Evolutionary conservation across 2,329 filamentous ascomycete genomes (phyloP).

Genomic region (Ophiosphaerella korrae): DNA sequence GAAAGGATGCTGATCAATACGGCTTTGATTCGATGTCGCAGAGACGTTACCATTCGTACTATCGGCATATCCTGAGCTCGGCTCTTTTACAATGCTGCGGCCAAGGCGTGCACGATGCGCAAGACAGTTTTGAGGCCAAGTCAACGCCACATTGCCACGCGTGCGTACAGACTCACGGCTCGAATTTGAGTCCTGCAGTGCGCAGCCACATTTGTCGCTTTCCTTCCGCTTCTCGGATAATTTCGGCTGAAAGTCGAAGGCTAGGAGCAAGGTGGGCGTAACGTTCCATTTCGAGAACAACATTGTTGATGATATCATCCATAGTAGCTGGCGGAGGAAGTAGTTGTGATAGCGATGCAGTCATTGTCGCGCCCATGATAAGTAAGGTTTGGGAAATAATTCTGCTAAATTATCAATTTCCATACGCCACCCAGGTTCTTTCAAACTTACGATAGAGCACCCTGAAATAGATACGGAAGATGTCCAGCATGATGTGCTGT

Average conservation of each 20-base stretch:
- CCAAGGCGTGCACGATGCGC: too few species aligned
- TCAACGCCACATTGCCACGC: not conserved
- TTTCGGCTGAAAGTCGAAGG: conserved; percentile 75
- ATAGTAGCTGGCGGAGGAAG: conserved; percentile 63
- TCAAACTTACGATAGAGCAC: conserved; percentile 62
- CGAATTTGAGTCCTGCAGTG: conserved; percentile 47
- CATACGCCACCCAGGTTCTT: not conserved
- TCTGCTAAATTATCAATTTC: conserved; percentile 50
- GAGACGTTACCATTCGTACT: too few species aligned
- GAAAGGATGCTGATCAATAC: conserved; percentile 1
- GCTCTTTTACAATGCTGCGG: too few species aligned
- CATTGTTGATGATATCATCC: conserved; percentile 77
- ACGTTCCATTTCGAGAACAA: conserved; percentile 75
- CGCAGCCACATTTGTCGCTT: conserved; percentile 66
- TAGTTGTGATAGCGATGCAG: conserved; percentile 70
- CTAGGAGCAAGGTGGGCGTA: conserved; percentile 78
- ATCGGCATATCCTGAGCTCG: too few species aligned
- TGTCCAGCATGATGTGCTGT: conserved; percentile 80
- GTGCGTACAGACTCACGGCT: conserved; percentile 30
- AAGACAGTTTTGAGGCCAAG: too few species aligned
- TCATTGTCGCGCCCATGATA: conserved; percentile 85
- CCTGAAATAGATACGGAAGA: conserved; percentile 86
- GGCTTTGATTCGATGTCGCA: not conserved
- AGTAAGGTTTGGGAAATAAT: conserved; percentile 82
- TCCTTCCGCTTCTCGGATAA: conserved; percentile 76